Base-by-base conservation (phyloP, 306 rosid genomes). In the Hylodesmum podocarpum region DNA sequence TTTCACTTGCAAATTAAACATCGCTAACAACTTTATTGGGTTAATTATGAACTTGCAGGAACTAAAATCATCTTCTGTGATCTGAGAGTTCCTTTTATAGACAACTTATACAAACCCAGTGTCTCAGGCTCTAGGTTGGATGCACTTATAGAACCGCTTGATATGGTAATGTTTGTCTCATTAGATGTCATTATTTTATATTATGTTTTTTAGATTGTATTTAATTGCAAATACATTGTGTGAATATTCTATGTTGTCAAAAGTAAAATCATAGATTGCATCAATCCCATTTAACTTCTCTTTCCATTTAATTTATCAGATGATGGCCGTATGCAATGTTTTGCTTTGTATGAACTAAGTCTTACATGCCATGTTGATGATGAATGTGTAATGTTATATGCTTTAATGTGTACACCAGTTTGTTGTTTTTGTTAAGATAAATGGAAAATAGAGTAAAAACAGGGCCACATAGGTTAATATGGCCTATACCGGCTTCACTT, bases 51-150 rank as follows among this genome's bases (percentile, higher is more conserved):
- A 34, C 59, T 72, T 86, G 82, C 96, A 95, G 99, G 97, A 88
- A 95, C 99, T 75, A 95, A 95, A 86, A 95, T 95, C 29, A 61
- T 95, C 82, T 95, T 95, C 88, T 89, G 93, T 87, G 99, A 92
- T 89, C 84, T 92, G 82, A 90, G 91, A 87, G 97, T 86, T 55
- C 96, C 92, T 54, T 88, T 92, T 81, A 86, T 95, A n/a, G 90
- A 92, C 46, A 89, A 87, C 78, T 88, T 95, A 47, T 95, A 92
- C 80, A 95, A 92, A 80, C 91, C 96, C 28, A 90, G 87, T 80
- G 97, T 90, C 73, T 73, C 91, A 61, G 91, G 81, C 36, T 87
- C 90, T 70, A 87, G 99, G 75, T 78, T 95, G 64, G 99, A 95
- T 75, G 92, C 91, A 28, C 83, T 95, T 66, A 86, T 89, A 11